These are phyloP conservation scores for Coemansia sp. DNA, from an alignment of 192 early-diverging fungal species.

Conservation along the genomic window DNA sequence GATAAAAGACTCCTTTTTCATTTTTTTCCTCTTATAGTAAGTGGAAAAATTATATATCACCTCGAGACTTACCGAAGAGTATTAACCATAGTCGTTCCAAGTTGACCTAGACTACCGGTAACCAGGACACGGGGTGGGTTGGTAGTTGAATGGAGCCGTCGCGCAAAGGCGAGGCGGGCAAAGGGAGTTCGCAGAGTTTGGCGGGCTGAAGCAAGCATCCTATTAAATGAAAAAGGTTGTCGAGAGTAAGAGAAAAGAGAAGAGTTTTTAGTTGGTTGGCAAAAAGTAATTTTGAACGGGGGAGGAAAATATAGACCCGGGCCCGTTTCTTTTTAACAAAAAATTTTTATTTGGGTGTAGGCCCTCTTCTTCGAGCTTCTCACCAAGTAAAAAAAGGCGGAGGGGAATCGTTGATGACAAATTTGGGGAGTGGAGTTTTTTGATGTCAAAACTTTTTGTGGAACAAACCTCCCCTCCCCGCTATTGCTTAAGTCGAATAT, in stretches of 20 bases:
- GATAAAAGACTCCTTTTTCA: neutral
- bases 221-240: neutral
- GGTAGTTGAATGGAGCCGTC: conserved; percentile 28
- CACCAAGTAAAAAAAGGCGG: neutral
- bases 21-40: neutral
- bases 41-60: neutral
- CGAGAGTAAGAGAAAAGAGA: neutral
- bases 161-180: conserved; percentile 12
- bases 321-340: neutral
- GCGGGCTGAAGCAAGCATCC: neutral
- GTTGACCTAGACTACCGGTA: conserved; percentile 68
- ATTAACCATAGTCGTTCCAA: conserved; percentile 66
- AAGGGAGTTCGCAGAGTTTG: neutral
- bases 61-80: conserved; percentile 57
- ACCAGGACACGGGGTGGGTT: conserved; percentile 63
- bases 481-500: too few species aligned
- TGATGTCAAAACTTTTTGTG: neutral
- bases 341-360: neutral
- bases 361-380: neutral
- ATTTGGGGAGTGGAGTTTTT: neutral
- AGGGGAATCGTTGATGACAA: neutral
- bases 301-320: neutral
- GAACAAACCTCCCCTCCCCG: neutral
- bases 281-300: neutral
- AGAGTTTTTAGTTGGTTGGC: neutral